Base-by-base conservation (phyloP, 2,329 filamentous ascomycete genomes). In the Didymellaceae sp. region DNA sequence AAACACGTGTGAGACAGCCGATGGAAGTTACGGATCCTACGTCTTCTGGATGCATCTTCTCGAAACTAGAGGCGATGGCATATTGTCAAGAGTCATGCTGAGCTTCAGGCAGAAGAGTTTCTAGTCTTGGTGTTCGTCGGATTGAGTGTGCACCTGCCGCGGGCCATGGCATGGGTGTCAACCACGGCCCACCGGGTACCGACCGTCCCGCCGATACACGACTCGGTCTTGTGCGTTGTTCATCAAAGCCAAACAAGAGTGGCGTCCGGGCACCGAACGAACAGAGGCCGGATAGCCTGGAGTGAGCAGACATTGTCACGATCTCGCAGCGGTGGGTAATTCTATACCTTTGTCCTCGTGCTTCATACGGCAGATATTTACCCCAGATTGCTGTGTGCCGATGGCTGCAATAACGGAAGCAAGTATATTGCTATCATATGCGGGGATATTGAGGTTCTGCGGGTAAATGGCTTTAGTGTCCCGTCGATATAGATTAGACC, bases 401-500 rank as follows among this genome's bases (percentile, higher is more conserved):
- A 42, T 42, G 32, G 54, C 52, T 54, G 60, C 63, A 66, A 47
- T 22, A 59, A 70, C 66, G 65, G 67, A 55, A 59, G 57, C 61
- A 59, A 47, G 55, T 63, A 69, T 54, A 71, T 70, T 64, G 58
- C 57, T 47, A 22, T 40, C 50, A 35, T 51, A 63, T 67, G 67
- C 62, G 67, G 67, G 66, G 66, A 62, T 57, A 65, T 65, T 47
- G 60, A 55, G 44, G 54, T 52, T 46, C 45, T 43, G 54, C 55
- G 55, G 57, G 32, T 59, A 51, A 55, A 49, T 41, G 54, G 28
- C 39, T 30, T 47, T 57, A 57, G 57, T 40, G 54, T 47, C 42
- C 51, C 54, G 63, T 62, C 39, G 57, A 57, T 61, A 61, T 70
- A 71, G 57, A 72, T 64, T 70, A 53, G 65, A 60, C 25, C 62